Evolutionary conservation across 768 basidiomycete genomes (phyloP), one percentile per base, ranked within the genome.

Genomic region (Amanita molliuscula): DNA sequence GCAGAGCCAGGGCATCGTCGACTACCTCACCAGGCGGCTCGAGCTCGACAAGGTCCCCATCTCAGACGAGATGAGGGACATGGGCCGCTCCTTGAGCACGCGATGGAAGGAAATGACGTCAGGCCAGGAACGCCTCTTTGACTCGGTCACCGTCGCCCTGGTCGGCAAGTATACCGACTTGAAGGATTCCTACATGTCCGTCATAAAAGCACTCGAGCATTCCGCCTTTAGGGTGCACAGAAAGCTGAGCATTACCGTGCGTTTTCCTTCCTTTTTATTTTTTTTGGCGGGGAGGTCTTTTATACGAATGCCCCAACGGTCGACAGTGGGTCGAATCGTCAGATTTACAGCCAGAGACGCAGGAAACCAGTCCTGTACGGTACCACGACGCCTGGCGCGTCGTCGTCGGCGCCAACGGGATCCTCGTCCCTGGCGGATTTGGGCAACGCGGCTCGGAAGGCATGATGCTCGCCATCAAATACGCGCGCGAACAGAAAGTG

Each of bases 121-220:
- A 48, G 78, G 95, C n/a, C 90, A 94, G 66, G 95, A 97, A 63
- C 81, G 93, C 35, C 72, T 92, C 4, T 95, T 85, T 62, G 94
- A 98, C 58, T 76, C 78, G 7, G 92, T 96, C 40, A 79, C 78
- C 40, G 87, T 99, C 54, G 91, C 85, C 18, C 74, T 99, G 46
- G 94, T 99, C 13, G 95, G 95, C 40, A 99, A 99, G 68, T 99
- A 99, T 71, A 97, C 93, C 10, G 83, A 91, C 56, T 73, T 98
- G 42, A 89, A 92, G 67, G 95, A 99, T 66, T 96, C 94, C 23
- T 99, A 99, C 65, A 98, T 97, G 90, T 92, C 88, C 25, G 95
- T 99, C 50, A 84, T 82, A 60, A 99, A 99, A 73, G 81, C 96
- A 18, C 74, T 99, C 31, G 95, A 99, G 66, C 95, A 99, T 65